A percentile compares a stretch with the other conserved stretches of the same genome.
These are phyloP conservation scores for Neofusicoccum ribis DNA, from an alignment of 2,329 filamentous ascomycete genomes.

Conservation along the genomic window DNA sequence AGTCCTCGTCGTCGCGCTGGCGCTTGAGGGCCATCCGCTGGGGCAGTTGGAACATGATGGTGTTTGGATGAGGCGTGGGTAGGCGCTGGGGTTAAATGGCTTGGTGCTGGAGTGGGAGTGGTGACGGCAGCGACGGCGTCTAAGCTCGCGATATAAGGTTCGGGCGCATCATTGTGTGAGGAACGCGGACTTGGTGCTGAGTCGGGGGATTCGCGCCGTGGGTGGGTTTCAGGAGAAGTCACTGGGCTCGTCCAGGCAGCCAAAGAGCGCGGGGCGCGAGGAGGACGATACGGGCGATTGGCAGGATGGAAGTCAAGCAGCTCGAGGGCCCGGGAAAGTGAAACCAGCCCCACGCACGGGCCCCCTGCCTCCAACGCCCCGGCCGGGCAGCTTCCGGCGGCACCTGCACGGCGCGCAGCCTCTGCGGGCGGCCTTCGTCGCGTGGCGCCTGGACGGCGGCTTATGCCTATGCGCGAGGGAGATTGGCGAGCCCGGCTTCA, in stretches of 20 bases:
- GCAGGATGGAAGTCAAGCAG: conserved; percentile 12
- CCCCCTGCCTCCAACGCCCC: background rate
- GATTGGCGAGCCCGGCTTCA: background rate
- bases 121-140: conserved; percentile 4
- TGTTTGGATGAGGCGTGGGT: background rate
- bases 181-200: background rate
- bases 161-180: conserved; percentile 13
- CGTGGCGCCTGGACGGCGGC: background rate
- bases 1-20: conserved; percentile 6
- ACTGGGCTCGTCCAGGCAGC: conserved; percentile 6
- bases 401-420: background rate
- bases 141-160: conserved; percentile 17
- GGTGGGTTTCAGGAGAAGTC: conserved; percentile 13
- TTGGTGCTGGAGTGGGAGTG: background rate
- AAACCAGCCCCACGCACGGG: conserved; percentile 12
- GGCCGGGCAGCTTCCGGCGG: background rate
- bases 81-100: conserved; percentile 4
- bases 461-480: background rate
- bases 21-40: conserved; percentile 12
- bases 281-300: background rate
- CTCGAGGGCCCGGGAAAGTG: background rate
- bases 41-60: conserved; percentile 15
- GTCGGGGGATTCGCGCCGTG: conserved; percentile 1
- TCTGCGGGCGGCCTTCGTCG: background rate
- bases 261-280: conserved; percentile 5